Conservation (phyloP, 1,139 yeast species). For the Candida freyschussii region DNA sequence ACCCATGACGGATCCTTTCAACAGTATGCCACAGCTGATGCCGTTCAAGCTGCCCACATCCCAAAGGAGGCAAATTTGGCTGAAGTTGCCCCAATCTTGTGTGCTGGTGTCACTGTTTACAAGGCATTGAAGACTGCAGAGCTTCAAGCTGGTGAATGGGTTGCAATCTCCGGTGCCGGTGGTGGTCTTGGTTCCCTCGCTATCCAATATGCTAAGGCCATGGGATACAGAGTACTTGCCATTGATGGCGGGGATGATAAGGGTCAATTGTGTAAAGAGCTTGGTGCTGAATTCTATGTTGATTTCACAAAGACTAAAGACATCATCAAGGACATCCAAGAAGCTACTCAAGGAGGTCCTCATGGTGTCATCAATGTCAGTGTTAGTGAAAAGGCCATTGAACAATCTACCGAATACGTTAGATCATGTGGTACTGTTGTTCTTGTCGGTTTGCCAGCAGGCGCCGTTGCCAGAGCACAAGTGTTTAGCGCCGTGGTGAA, state of each 20-base stretch:
- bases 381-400: constrained; percentile 52
- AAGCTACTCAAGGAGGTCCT: constrained; percentile 54
- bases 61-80: constrained; percentile 54
- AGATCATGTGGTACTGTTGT: constrained; percentile 58
- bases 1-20: constrained; percentile 67
- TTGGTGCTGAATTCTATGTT: constrained; percentile 54
- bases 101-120: constrained; percentile 67
- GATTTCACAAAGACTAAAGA: constrained; percentile 50
- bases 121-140: constrained; percentile 60
- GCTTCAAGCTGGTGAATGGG: constrained; percentile 54
- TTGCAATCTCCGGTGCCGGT: constrained; percentile 59
- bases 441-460: constrained; percentile 60
- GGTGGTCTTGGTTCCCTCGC: constrained; percentile 66
- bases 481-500: constrained; percentile 55
- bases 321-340: constrained; percentile 41
- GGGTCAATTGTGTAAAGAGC: constrained; percentile 41
- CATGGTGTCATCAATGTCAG: constrained; percentile 61
- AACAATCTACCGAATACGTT: constrained; percentile 50
- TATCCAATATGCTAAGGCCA: constrained; percentile 56
- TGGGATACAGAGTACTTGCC: constrained; percentile 56
- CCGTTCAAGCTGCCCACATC: constrained; percentile 57
- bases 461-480: constrained; percentile 48
- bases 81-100: constrained; percentile 52
- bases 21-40: constrained; percentile 62
- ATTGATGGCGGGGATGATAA: constrained; percentile 61